Evolutionary conservation across 1,284 basidiomycete species (phyloP).

Genomic region (Cryptococcus floricola): DNA sequence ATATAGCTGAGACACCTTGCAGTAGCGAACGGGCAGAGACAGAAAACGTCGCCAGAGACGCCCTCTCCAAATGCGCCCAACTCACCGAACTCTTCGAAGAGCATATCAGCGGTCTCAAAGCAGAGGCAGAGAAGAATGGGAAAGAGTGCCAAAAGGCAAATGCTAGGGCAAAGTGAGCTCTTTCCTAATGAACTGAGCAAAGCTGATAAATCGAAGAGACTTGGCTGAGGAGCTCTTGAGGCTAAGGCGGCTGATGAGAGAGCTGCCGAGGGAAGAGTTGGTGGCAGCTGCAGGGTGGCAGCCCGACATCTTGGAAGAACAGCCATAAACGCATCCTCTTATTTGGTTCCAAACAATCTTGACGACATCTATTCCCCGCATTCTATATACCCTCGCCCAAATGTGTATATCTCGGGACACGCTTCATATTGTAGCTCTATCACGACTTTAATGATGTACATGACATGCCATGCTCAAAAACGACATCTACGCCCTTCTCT

Average conservation of each 20-base stretch:
- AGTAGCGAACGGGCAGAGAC: conserved; percentile 33
- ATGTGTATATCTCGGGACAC: neutral
- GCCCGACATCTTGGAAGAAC: neutral
- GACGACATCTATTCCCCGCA: no score
- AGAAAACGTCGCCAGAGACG: conserved; percentile 22
- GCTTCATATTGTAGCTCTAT: neutral
- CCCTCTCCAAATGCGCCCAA: conserved; percentile 10
- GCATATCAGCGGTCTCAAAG: conserved; percentile 19
- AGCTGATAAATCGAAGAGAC: conserved; percentile 18
- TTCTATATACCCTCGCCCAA: neutral
- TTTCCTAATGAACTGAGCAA: neutral
- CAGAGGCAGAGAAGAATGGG: conserved; percentile 23
- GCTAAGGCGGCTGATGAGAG: conserved; percentile 33
- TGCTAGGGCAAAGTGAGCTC: conserved; percentile 29
- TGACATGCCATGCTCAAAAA: neutral
- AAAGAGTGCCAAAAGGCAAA: conserved; percentile 24
- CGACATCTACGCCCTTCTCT: conserved; percentile 33
- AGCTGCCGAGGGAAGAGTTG: conserved; percentile 11
- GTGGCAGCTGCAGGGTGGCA: conserved; percentile 3
- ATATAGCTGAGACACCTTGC: neutral
- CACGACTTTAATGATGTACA: neutral
- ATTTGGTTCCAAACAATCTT: neutral
- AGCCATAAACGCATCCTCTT: neutral
- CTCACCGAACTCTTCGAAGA: conserved; percentile 19
- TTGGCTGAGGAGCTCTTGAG: conserved; percentile 30